Base-by-base conservation (phyloP, 495 filamentous ascomycete species). In the Rhizodiscina lignyota region DNA sequence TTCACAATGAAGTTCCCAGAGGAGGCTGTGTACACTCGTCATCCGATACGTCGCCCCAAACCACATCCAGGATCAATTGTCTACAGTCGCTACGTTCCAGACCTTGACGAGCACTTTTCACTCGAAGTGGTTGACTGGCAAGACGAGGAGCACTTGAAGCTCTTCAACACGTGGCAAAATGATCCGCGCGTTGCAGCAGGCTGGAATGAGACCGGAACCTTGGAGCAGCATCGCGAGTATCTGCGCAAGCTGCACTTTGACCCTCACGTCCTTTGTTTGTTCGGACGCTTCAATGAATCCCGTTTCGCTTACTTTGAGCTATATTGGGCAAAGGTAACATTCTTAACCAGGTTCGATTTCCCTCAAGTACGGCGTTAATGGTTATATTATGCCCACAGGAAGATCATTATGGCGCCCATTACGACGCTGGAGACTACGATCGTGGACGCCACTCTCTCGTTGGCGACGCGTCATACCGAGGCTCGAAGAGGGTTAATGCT, bases 101-200 rank as follows among this genome's bases (percentile, higher is more conserved):
- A 78, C 41, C 56, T 80, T 13, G 51, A 66, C 29, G 70, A 78
- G 57, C 68, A 66, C 38, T 80, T 79, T 43, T 74, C 68, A 28
- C 69, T 80, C 49, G 62, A 70, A 18, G 72, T 68, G 15, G 60
- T 80, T 0, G 66, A 80, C 42, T 66, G 60, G 52, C 34, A 58
- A 35, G 51, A 72, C 41, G 37, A 43, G 0, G 58, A 62, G 37
- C 74, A 80, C 39, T 48, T 78, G 34, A 49, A 55, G 21, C 56
- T 76, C 4, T 80, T 80, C 55, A 65, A 79, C 50, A 59, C 41
- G 17, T 79, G 74, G 74, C 72, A 77, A 50, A 79, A 78, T 49
- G 74, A 79, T 47, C 73, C 74, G 18, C 68, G 74, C 21, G 74
- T 79, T 3, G 72, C 72, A 8, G 64, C 70, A 47, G 74, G 74